Evolutionary conservation across 2,329 filamentous ascomycete genomes (phyloP), one percentile per base, ranked within the genome.

Genomic region (Metarhizium humberi): DNA sequence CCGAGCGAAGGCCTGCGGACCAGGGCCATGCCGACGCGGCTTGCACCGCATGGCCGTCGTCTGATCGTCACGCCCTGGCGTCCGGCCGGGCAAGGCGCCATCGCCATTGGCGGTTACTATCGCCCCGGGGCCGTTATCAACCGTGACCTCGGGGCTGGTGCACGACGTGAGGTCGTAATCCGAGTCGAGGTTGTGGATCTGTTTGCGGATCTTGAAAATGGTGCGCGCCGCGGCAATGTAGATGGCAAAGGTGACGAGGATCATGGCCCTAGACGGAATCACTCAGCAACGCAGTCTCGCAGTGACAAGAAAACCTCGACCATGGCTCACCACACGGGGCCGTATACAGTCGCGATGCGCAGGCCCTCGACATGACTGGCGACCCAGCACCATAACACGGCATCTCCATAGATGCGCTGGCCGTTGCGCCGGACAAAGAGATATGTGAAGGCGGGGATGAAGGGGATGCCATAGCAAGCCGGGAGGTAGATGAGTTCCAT

Each of bases 351-450:
- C 5, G 79, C 80, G 53, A 91, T 81, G 46, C 87, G 82, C 64
- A 86, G 80, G 57, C 81, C 77, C 55, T 86, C 82, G 78, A 84
- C 88, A 5, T 78, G 67, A 3, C 71, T 65, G 2, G 77, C 71
- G 30, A 92, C 75, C 87, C 87, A 92, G 67, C 88, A 92, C 88
- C 88, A 92, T 13, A 91, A 70, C 2, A 78, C 80, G 25, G 88
- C 87, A 60, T 85, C 75, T 2, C 87, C 87, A 65, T 90, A 89
- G 53, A 90, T 77, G 2, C 73, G 77, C 16, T 59, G 14, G 7
- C 80, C 79, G 38, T 71, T 71, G 0, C 74, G 74, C 53, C 74
- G 71, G 32, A 89, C 69, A 55, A 87, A 85, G 47, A 89, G 72
- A 63, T 82, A 88, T 4, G 74, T 67, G 3, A 90, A 65, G 0